Evolutionary conservation across 768 basidiomycete species (phyloP).

Genomic region (Tulasnella sp.): DNA sequence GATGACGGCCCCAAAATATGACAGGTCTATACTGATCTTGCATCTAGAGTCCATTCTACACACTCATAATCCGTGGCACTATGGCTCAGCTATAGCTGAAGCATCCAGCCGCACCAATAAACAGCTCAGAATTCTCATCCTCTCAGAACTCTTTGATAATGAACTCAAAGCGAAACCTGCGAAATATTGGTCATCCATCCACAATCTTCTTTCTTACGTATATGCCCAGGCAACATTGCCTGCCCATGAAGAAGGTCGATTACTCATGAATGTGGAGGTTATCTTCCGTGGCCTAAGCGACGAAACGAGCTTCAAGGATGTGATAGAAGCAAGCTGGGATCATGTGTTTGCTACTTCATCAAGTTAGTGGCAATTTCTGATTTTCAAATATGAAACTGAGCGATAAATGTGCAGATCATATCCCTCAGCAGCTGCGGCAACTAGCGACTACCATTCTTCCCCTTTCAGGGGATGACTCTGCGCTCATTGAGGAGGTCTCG

Average conservation of each 20-base stretch:
- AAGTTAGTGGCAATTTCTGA: slow-evolving; percentile 19
- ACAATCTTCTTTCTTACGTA: slow-evolving; percentile 63
- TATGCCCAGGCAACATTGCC: slow-evolving; percentile 77
- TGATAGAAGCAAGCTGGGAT: slow-evolving; percentile 25
- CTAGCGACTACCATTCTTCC: slow-evolving; percentile 1
- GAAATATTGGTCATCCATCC: slow-evolving; percentile 48
- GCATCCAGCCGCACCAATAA: slow-evolving; percentile 32
- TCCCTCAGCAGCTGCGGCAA: slow-evolving; percentile 5
- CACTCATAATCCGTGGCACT: background rate
- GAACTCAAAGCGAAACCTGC: slow-evolving; percentile 18
- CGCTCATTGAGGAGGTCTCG: background rate
- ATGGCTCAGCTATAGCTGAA: background rate
- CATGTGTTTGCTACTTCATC: slow-evolving; percentile 25
- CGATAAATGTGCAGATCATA: background rate
- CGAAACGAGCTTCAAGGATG: slow-evolving; percentile 33
- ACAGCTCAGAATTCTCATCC: slow-evolving; percentile 48
- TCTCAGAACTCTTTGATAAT: slow-evolving; percentile 46
- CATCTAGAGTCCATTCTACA: background rate
- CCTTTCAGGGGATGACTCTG: background rate
- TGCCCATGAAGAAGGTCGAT: slow-evolving; percentile 50
- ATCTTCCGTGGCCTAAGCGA: slow-evolving; percentile 40
- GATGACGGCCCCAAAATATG: no score
- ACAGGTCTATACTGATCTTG: background rate
- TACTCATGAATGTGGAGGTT: slow-evolving; percentile 69
- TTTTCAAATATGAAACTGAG: slow-evolving; percentile 25